phyloP scores from a whole-genome alignment of 2,329 filamentous ascomycete species.

The Geoglossum cookeanum region DNA sequence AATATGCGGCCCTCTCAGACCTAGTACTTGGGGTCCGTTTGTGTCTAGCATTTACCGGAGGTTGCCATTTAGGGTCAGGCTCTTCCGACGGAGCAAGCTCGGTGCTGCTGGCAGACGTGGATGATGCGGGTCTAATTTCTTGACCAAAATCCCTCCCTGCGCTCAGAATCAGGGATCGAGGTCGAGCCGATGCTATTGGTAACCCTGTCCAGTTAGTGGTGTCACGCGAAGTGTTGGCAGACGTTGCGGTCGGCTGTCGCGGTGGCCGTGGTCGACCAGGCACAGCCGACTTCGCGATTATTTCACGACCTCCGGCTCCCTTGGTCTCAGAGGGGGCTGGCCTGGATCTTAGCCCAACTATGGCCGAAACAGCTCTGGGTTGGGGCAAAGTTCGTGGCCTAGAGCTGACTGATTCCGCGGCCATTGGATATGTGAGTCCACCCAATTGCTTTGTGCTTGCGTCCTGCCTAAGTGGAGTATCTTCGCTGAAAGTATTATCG shows the following conservation, averaged over 20 bases:
- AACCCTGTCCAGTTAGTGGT: slow-evolving; percentile 9
- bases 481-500: not conserved
- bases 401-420: not conserved
- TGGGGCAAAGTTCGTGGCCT: not conserved
- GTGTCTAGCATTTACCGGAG: not conserved
- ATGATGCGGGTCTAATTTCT: not conserved
- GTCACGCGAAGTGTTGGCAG: slow-evolving; percentile 4
- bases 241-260: slow-evolving; percentile 6
- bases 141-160: not conserved
- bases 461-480: not conserved
- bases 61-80: not conserved
- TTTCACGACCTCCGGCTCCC: not conserved
- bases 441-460: not conserved
- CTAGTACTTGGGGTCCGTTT: slow-evolving; percentile 12
- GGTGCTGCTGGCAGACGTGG: not conserved
- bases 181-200: slow-evolving; percentile 10
- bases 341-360: not conserved
- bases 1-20: not conserved
- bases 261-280: slow-evolving; percentile 16
- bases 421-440: not conserved
- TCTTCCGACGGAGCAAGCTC: not conserved
- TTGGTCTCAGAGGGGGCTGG: not conserved
- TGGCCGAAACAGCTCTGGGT: not conserved
- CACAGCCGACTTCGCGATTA: slow-evolving; percentile 6
- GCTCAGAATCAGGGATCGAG: not conserved